Evolutionary conservation across 1,284 basidiomycete genomes (phyloP).

Genomic region (Phylloboletellus chloephorus): DNA sequence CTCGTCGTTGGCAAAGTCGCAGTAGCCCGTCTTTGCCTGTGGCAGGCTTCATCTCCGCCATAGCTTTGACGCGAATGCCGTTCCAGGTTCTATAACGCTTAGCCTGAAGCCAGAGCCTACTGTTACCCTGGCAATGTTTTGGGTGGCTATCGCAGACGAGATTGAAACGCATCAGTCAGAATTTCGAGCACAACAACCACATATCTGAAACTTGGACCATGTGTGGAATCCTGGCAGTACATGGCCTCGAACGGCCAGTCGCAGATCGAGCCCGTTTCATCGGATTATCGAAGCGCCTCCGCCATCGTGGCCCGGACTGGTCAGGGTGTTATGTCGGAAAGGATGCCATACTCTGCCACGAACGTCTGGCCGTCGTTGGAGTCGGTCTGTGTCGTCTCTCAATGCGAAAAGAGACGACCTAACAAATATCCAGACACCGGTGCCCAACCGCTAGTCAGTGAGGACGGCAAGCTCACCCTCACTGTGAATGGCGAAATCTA

Average conservation of each 20-base stretch:
- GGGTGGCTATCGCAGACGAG: constrained; percentile 1
- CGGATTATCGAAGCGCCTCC: constrained; percentile 80
- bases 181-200: too few species aligned
- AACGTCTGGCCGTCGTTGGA: constrained; percentile 94
- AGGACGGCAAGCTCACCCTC: constrained; percentile 82
- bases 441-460: constrained; percentile 90
- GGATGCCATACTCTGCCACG: constrained; percentile 79
- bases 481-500: constrained; percentile 99
- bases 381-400: constrained; percentile 65
- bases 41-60: constrained; percentile 8
- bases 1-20: constrained; percentile 31
- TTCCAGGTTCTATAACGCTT: neutral
- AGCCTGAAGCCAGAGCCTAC: constrained; percentile 23
- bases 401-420: constrained; percentile 2
- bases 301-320: constrained; percentile 96
- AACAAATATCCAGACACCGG: constrained; percentile 72
- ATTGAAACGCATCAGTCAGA: neutral
- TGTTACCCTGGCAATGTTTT: too few species aligned
- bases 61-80: constrained; percentile 9
- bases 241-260: constrained; percentile 69
- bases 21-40: constrained; percentile 22
- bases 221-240: constrained; percentile 88
- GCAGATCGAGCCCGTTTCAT: constrained; percentile 70
- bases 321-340: constrained; percentile 87
- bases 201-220: constrained; percentile 40